phyloP scores from a whole-genome alignment of 1,139 yeast genomes.

The Candida sp. region DNA sequence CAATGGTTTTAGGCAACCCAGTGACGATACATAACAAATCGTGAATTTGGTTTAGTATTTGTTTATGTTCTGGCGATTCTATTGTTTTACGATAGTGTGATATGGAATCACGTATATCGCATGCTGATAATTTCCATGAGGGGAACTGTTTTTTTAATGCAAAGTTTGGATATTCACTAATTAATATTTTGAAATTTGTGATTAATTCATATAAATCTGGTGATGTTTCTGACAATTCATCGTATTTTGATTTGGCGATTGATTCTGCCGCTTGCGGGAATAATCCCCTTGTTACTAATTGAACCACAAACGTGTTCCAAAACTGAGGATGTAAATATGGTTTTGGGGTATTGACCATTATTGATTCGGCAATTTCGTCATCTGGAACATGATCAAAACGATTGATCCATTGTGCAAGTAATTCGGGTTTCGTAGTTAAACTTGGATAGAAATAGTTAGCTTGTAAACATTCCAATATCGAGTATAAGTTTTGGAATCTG shows the following conservation, averaged over 20 bases:
- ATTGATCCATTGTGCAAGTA: slow-evolving; percentile 60
- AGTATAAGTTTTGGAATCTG: slow-evolving; percentile 20
- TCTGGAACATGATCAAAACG: slow-evolving; percentile 62
- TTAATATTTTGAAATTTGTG: slow-evolving; percentile 41
- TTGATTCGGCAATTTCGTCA: slow-evolving; percentile 41
- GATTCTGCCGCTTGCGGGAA: slow-evolving; percentile 53
- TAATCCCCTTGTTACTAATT: slow-evolving; percentile 60
- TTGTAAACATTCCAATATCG: slow-evolving; percentile 55
- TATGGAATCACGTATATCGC: slow-evolving; percentile 46
- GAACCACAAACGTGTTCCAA: slow-evolving; percentile 61
- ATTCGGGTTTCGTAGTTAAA: slow-evolving; percentile 42
- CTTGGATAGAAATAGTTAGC: slow-evolving; percentile 47
- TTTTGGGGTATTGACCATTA: slow-evolving; percentile 38
- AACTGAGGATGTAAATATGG: slow-evolving; percentile 57
- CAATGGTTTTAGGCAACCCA: slow-evolving; percentile 53
- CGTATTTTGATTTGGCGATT: slow-evolving; percentile 37
- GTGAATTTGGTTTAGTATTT: slow-evolving; percentile 38
- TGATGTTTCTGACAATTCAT: slow-evolving; percentile 27
- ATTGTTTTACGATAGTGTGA: slow-evolving; percentile 20
- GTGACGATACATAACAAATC: slow-evolving; percentile 44
- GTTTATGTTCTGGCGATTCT: slow-evolving; percentile 14
- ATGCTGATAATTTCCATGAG: slow-evolving; percentile 49
- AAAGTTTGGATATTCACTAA: slow-evolving; percentile 40
- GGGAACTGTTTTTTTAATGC: slow-evolving; percentile 41
- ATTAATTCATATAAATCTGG: slow-evolving; percentile 37